Percentiles rank a stretch among this genome's conserved stretches.
Evolutionary conservation across 495 filamentous ascomycete genomes (phyloP).

Genomic region (Lasiosphaeria miniovina): DNA sequence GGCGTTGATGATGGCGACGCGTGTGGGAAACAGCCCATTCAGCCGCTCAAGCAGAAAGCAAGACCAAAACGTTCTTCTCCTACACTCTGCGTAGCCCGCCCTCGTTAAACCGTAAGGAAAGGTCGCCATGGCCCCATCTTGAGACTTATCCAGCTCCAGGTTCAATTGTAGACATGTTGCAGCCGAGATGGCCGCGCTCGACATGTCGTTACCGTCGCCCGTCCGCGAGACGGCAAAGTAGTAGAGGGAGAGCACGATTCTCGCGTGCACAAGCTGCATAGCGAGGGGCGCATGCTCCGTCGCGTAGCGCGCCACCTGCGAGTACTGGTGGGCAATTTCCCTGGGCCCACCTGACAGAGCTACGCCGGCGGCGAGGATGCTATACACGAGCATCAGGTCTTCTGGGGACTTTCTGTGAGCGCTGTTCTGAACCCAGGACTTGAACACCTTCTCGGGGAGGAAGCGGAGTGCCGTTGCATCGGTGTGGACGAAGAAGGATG

Average conservation of each 20-base stretch:
- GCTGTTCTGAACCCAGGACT: slow-evolving; percentile 35
- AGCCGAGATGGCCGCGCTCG: slow-evolving; percentile 56
- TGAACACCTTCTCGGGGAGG: slow-evolving; percentile 49
- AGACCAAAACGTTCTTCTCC: slow-evolving; percentile 66
- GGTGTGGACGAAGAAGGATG: slow-evolving; percentile 26
- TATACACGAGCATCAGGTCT: slow-evolving; percentile 70
- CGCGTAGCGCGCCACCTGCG: slow-evolving; percentile 57
- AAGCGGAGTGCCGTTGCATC: slow-evolving; percentile 27
- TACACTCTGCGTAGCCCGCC: slow-evolving; percentile 59
- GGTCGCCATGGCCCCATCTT: slow-evolving; percentile 39
- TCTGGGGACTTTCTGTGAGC: slow-evolving; percentile 56
- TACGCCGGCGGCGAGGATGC: slow-evolving; percentile 57
- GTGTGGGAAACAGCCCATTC: slow-evolving; percentile 53
- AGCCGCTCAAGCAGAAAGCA: slow-evolving; percentile 62
- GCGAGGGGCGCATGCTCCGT: slow-evolving; percentile 50
- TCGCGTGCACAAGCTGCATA: slow-evolving; percentile 60
- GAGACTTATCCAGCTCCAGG: slow-evolving; percentile 54
- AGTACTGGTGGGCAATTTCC: slow-evolving; percentile 46
- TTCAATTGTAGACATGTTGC: slow-evolving; percentile 58
- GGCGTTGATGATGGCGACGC: slow-evolving; percentile 41
- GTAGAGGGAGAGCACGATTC: slow-evolving; percentile 62
- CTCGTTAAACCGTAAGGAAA: slow-evolving; percentile 58
- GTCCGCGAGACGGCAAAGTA: slow-evolving; percentile 56
- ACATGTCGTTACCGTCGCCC: slow-evolving; percentile 57
- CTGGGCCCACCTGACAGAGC: slow-evolving; percentile 56